Conservation (phyloP, 192 early-diverging fungal species). For the Lobosporangium transversale region DNA sequence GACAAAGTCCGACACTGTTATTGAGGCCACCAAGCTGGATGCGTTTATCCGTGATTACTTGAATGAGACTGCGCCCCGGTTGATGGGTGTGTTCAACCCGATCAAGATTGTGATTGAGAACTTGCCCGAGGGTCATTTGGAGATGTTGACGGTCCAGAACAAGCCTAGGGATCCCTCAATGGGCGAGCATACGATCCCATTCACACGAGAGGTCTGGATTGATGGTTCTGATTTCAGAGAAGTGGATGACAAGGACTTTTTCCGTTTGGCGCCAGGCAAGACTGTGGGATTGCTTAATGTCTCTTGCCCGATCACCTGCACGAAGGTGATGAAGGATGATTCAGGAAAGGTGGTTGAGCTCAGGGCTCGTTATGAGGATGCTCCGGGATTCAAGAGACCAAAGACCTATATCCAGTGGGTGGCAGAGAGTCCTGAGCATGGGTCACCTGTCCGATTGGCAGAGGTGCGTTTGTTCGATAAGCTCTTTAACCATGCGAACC, state of each 20-base stretch:
- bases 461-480: conserved; percentile 88
- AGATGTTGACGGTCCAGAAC: conserved; percentile 86
- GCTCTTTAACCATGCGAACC: conserved; percentile 92
- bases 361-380: conserved; percentile 82
- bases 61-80: conserved; percentile 90
- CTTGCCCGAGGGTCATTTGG: conserved; percentile 82
- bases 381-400: conserved; percentile 74
- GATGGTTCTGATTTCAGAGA: conserved; percentile 96
- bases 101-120: conserved; percentile 91
- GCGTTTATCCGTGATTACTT: conserved; percentile 95
- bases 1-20: conserved; percentile 82
- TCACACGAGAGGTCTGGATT: conserved; percentile 94
- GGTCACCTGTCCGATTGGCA: conserved; percentile 83
- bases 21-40: conserved; percentile 90
- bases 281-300: conserved; percentile 93
- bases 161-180: conserved; percentile 89
- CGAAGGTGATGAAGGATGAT: conserved; percentile 77
- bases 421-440: conserved; percentile 82
- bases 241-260: conserved; percentile 93
- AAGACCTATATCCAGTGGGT: conserved; percentile 99
- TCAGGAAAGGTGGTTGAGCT: conserved; percentile 87
- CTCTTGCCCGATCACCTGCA: conserved; percentile 88
- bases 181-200: conserved; percentile 89
- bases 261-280: conserved; percentile 92
- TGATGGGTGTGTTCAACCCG: conserved; percentile 93